Evolutionary conservation across 305 asterid genomes (phyloP).

Genomic region (Fraxinus sp.): DNA sequence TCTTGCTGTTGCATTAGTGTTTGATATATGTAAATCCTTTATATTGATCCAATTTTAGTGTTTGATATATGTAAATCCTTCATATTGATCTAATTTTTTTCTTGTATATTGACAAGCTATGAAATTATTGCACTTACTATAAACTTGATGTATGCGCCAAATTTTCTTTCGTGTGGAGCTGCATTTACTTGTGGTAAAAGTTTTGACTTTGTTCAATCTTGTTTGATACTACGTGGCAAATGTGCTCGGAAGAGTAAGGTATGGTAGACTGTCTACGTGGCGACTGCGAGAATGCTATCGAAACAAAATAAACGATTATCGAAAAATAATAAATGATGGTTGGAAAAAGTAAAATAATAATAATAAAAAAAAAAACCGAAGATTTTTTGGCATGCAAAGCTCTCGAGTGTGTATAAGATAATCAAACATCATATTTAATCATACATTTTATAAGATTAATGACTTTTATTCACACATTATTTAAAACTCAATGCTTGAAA

Average conservation of each 20-base stretch:
- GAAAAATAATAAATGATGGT: background rate
- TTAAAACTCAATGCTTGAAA: background rate
- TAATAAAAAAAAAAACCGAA: no score
- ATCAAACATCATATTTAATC: no score
- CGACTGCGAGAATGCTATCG: background rate
- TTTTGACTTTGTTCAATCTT: background rate
- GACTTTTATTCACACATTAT: background rate
- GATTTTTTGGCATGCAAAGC: no score
- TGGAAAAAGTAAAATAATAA: background rate
- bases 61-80: background rate
- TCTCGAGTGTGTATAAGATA: no score
- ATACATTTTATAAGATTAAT: no score
- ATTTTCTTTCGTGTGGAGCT: background rate
- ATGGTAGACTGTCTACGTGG: background rate
- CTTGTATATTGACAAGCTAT: background rate
- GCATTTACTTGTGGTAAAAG: background rate
- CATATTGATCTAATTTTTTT: background rate
- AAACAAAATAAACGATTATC: no score
- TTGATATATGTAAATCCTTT: background rate
- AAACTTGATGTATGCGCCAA: background rate
- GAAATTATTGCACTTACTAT: background rate
- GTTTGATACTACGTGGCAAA: background rate
- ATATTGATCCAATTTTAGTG: no score
- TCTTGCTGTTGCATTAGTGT: background rate
- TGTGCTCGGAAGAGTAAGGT: background rate